Evolutionary conservation across 2,329 filamentous ascomycete genomes (phyloP), one percentile per base, ranked within the genome.

Genomic region (Nothopassalora personata): DNA sequence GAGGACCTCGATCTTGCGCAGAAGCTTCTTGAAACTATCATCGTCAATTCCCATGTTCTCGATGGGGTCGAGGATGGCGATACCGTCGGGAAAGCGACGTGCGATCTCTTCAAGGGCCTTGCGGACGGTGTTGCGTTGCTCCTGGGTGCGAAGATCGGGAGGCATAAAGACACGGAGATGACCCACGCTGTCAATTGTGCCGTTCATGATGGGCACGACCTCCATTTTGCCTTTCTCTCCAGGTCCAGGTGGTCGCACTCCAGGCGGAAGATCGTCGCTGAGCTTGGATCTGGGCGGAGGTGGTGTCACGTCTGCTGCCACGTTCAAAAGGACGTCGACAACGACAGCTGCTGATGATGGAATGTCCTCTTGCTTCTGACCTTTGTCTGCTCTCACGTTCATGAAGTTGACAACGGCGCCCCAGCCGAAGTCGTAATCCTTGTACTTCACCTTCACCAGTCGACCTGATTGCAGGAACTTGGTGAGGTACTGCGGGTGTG

Each of bases 21-120:
- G 83, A 4, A 97, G 83, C 72, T 91, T 91, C 80, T 95, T 97
- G 79, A 99, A 97, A 0, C 86, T 86, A 1, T 96, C 91, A 69
- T 97, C 94, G 4, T 82, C 87, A 69, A 99, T 97, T 30, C 86
- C 84, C 94, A 99, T 97, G 71, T 97, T 92, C 74, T 97, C 92
- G 43, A 99, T 87, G 0, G 94, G 94, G 69, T 99, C 94, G 18
- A 99, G 78, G 6, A 92, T 81, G 3, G 94, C 88, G 58, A 99
- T 79, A 3, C 94, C 94, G 70, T 99, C 94, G 0, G 92, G 91
- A 77, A 99, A 97, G 28, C 94, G 87, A 66, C 86, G 86, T 74
- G 89, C 84, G 15, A 96, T 87, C 74, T 97, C 93, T 46, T 85
- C 82, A 30, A 97, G 75, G 4, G 82, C 75, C 70, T 87, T 89